Evolutionary conservation across 352 stramenopile genomes (phyloP), one percentile per base, ranked within the genome.

Genomic region (Phytophthora vignae): DNA sequence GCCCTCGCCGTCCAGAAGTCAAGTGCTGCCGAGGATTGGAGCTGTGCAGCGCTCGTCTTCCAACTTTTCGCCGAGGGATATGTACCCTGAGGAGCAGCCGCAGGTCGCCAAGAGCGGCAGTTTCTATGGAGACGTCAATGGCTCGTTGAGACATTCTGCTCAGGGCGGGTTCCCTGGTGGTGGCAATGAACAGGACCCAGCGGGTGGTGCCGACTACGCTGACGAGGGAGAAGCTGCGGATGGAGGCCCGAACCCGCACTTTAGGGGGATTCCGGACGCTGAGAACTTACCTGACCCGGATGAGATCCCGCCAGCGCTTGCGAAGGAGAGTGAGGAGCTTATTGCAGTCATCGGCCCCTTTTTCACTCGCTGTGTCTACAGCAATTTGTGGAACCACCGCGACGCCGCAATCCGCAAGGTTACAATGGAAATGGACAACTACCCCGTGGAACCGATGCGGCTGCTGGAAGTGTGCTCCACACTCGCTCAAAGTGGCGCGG

Each of bases 341-440:
- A 92, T 96, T 19, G 55, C 68, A 9, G 76, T 96, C 0, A 90
- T 96, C 63, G 90, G 90, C 0, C 53, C 81, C 1, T 96, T 93
- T 61, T 83, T 96, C 55, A 91, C 86, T 8, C 82, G 83, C 19
- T 96, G 90, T 49, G 83, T 95, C 21, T 96, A 95, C 74, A 95
- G 88, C 65, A 96, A 96, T 44, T 58, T 94, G 60, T 96, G 90
- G 90, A 95, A 93, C 58, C 90, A 95, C 56, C 83, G 90, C 7
- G 90, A 95, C 40, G 88, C 84, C 5, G 87, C 87, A n/a, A 93
- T 95, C 61, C 84, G 87, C 3, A 96, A 95, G 76, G 87, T 96
- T 14, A 88, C 84, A 1, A 88, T 93, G 77, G 83, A 94, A 1
- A 78, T 95, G 36, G 73, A 88, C 6, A 79, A 75, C 17, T 92